Percentiles rank a stretch among this genome's conserved stretches.
phyloP scores from a whole-genome alignment of 768 basidiomycete species.

The Boletus rubescentipes region DNA sequence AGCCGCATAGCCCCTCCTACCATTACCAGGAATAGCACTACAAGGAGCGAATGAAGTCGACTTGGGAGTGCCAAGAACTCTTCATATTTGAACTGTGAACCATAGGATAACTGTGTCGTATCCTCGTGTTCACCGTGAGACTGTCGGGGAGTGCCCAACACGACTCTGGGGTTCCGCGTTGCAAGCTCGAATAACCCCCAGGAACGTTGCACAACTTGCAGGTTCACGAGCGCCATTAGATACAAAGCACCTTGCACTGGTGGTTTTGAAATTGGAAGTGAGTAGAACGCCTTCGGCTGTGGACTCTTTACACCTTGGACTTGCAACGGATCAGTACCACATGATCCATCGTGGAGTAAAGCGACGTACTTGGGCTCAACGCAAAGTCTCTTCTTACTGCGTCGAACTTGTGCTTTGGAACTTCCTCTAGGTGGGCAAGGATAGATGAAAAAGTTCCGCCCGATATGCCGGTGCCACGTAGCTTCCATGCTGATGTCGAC shows the following conservation, averaged over 20 bases:
- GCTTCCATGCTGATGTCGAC: constrained; percentile 51
- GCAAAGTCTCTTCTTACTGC: constrained; percentile 37
- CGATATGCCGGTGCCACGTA: constrained; percentile 37
- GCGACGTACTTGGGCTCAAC: constrained; percentile 43
- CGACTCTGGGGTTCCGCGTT: constrained; percentile 16
- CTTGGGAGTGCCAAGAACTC: constrained; percentile 56
- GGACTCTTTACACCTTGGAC: constrained; percentile 35
- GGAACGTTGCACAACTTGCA: constrained; percentile 52
- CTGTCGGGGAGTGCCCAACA: constrained; percentile 11
- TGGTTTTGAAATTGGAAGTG: constrained; percentile 35
- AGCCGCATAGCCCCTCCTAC: constrained; percentile 29
- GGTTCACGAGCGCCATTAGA: constrained; percentile 46
- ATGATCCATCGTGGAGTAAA: neutral
- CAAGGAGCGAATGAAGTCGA: constrained; percentile 39
- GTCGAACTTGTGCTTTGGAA: constrained; percentile 30
- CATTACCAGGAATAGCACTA: constrained; percentile 34
- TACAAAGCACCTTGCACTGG: constrained; percentile 41
- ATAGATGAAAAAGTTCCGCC: constrained; percentile 38
- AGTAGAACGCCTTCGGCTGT: constrained; percentile 32
- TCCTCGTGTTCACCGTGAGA: constrained; percentile 19
- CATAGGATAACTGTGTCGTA: constrained; percentile 46
- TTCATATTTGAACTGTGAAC: constrained; percentile 70
- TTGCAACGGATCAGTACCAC: constrained; percentile 14
- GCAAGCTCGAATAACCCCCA: constrained; percentile 49
- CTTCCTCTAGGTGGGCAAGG: constrained; percentile 31